Conservation (phyloP, 2,329 filamentous ascomycete genomes). For the Pezicula neosporulosa region DNA sequence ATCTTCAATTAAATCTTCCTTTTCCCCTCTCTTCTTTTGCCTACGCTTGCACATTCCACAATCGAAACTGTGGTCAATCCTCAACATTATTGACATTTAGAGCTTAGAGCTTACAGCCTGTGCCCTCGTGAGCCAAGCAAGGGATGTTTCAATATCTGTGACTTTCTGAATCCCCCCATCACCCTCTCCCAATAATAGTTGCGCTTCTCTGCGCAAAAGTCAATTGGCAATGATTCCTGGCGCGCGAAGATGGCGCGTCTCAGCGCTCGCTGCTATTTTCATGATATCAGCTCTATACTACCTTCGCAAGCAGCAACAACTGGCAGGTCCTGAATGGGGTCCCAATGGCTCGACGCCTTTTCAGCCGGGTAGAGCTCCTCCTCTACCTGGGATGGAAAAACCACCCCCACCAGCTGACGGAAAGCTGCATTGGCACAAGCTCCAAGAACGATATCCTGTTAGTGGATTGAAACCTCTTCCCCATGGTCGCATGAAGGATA, state of each 20-base stretch:
- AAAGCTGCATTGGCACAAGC: slow-evolving; percentile 43
- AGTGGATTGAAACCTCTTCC: slow-evolving; percentile 23
- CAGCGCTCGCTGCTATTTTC: slow-evolving; percentile 16
- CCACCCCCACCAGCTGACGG: slow-evolving; percentile 51
- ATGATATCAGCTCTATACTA: slow-evolving; percentile 21
- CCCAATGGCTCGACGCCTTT: slow-evolving; percentile 15
- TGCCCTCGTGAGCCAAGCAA: too few relatives aligned
- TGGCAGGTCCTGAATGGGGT: background rate
- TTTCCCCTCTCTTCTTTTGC: too few relatives aligned
- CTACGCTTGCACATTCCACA: too few relatives aligned
- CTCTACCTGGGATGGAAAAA: slow-evolving; percentile 49
- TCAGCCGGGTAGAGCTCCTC: slow-evolving; percentile 12
- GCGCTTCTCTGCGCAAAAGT: background rate
- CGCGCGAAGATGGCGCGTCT: slow-evolving; percentile 22
- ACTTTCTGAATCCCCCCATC: background rate
- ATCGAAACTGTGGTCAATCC: too few relatives aligned
- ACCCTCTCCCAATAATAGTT: background rate
- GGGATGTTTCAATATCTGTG: too few relatives aligned
- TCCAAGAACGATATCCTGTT: slow-evolving; percentile 24
- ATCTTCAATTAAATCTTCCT: too few relatives aligned
- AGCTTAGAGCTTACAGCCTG: too few relatives aligned
- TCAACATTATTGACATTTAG: too few relatives aligned
- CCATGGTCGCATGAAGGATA: slow-evolving; percentile 18
- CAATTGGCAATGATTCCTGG: slow-evolving; percentile 13
- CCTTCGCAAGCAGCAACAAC: slow-evolving; percentile 2